Base-by-base conservation (phyloP, 1,139 yeast genomes). In the Hyphopichia burtonii region DNA sequence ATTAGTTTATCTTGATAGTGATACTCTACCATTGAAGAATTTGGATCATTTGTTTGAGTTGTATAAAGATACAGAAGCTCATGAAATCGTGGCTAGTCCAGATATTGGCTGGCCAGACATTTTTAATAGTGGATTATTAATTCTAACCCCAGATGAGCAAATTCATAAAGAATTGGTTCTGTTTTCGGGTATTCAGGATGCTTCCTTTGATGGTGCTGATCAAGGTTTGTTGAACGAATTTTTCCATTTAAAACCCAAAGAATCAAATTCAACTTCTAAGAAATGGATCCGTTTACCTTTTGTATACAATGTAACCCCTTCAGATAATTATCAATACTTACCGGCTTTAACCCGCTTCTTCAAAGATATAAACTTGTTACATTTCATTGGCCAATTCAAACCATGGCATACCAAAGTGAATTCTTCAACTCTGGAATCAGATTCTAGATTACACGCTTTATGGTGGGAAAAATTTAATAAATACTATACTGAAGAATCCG, bases 101-200 rank as follows among this genome's bases (percentile, higher is more conserved):
- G 70, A 65, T 42, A 55, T 66, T 9, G 70, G 70, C n/a, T 64
- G 70, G 68, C 70, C 70, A 10, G 70, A 65, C 48, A 61, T 61
- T 38, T 65, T 64, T 51, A 65, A 65, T 46, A 58, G 65, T 10
- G 69, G 69, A 3, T 61, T 65, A 12, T 53, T 65, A 40, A 52
- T 61, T n/a, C 49, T 63, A 38, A 58, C 55, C 43, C 69, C 69
- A 7, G 46, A 47, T 41, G 36, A 40, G 10, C 37, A 37, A 3
- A 55, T 56, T 11, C 61, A 49, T 42, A 43, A 45, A 12, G 47
- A 52, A 28, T 56, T 65, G 44, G 38, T 53, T 19, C 51, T 44
- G 9, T 54, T 49, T 31, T 43, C 52, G 2, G 41, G 31, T 4
- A 40, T 38, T n/a, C 50, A 44, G n/a, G 43, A 43, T 15, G 40